These are phyloP conservation scores for Globisporangium spiculum DNA, from an alignment of 352 stramenopile species.

Conservation along the genomic window DNA sequence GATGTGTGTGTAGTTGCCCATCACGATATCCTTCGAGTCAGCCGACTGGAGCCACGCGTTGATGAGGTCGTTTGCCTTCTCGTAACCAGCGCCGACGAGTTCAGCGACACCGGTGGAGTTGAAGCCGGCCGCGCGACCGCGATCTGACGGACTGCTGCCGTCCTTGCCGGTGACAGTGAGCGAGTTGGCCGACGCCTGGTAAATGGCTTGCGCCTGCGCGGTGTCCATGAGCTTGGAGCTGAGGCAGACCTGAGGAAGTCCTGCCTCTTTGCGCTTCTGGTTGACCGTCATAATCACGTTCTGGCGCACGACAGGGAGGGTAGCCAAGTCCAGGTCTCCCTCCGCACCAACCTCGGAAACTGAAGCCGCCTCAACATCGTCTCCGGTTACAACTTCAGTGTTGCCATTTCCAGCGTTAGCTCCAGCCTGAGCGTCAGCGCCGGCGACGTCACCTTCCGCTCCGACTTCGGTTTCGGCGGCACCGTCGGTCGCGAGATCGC, in stretches of 20 bases:
- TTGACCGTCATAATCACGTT: slow-evolving; percentile 18
- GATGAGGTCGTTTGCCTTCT: slow-evolving; percentile 16
- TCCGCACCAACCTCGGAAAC: slow-evolving; percentile 9
- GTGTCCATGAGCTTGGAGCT: slow-evolving; percentile 26
- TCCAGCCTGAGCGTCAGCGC: background rate
- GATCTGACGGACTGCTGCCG: slow-evolving; percentile 21
- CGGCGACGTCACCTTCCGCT: background rate
- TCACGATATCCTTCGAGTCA: slow-evolving; percentile 16
- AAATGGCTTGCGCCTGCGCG: slow-evolving; percentile 23
- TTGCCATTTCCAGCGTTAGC: background rate
- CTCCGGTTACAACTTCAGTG: slow-evolving; percentile 1
- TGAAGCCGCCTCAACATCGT: background rate
- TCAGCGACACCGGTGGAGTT: slow-evolving; percentile 32
- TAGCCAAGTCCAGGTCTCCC: background rate
- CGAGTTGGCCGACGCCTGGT: slow-evolving; percentile 21
- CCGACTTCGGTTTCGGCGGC: too few species aligned
- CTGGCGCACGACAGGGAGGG: slow-evolving; percentile 9
- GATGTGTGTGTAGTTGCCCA: slow-evolving; percentile 32
- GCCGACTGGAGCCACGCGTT: slow-evolving; percentile 23
- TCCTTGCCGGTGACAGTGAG: slow-evolving; percentile 19
- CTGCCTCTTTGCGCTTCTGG: slow-evolving; percentile 3
- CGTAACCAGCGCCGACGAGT: slow-evolving; percentile 28
- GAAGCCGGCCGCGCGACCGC: slow-evolving; percentile 22
- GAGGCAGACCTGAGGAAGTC: slow-evolving; percentile 13
- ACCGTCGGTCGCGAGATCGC: background rate